Evolutionary conservation across 768 basidiomycete species (phyloP).

Genomic region (Hypholoma sublateritium): DNA sequence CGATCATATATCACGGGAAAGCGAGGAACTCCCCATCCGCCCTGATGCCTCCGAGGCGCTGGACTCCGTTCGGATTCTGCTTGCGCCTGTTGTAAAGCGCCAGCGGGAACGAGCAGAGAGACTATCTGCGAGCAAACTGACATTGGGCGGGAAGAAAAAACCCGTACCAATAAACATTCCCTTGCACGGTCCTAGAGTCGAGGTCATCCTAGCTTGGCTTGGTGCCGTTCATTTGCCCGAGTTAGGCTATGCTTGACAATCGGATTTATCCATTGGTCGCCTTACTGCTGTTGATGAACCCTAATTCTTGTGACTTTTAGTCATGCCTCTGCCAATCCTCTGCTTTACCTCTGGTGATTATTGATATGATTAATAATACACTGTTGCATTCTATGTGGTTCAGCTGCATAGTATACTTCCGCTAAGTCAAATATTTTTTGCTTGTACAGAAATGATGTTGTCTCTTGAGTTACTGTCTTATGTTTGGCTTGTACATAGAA

Average conservation of each 20-base stretch:
- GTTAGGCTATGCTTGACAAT: slow-evolving; percentile 41
- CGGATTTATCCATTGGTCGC: not conserved
- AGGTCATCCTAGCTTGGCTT: slow-evolving; percentile 83
- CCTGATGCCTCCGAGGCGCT: slow-evolving; percentile 54
- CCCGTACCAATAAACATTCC: slow-evolving; percentile 75
- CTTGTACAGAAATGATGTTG: too few species aligned
- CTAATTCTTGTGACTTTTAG: too few species aligned
- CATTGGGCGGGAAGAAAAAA: slow-evolving; percentile 50
- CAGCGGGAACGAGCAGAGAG: slow-evolving; percentile 61
- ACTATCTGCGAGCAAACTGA: slow-evolving; percentile 47
- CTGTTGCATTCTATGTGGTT: too few species aligned
- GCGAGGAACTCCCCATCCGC: slow-evolving; percentile 8
- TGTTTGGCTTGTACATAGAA: too few species aligned
- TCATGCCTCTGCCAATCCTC: too few species aligned
- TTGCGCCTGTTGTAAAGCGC: slow-evolving; percentile 67
- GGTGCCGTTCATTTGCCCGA: slow-evolving; percentile 79
- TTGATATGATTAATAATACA: too few species aligned
- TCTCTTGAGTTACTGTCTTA: too few species aligned
- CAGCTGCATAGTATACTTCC: too few species aligned
- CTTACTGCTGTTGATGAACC: not conserved
- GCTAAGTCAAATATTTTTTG: too few species aligned
- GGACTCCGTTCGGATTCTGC: slow-evolving; percentile 69
- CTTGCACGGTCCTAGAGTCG: slow-evolving; percentile 83
- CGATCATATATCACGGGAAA: not conserved
- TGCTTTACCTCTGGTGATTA: too few species aligned